Base-by-base conservation (phyloP, 345 rosid species). In the Triadica sebifera region DNA sequence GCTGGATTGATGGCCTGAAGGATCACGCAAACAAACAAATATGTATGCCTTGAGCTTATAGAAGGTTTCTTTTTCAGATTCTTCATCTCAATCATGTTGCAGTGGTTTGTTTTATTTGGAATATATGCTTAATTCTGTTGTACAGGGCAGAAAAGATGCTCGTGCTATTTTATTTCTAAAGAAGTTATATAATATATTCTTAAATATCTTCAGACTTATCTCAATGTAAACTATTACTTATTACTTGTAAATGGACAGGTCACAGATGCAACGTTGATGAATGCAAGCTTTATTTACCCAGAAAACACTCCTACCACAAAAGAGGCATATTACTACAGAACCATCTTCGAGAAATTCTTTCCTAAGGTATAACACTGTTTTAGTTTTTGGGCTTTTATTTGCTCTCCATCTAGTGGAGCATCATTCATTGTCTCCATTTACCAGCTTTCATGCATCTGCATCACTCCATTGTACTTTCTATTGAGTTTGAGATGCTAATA, bases 1-100 rank as follows among this genome's bases (percentile, higher is more conserved):
- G 92, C 46, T 91, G 97, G 97, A 91, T 91, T 82, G 97, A 91
- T 79, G 90, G 97, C 70, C 63, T 91, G 72, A 89, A 86, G 80
- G 97, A 89, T 71, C 97, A 91, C 67, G 91, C 97, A 61, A 82
- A 82, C 82, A 75, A 78, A 69, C 93, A 88, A 56, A 93, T 83
- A 80, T 20, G 57, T 70, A 39, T 49, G 0, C 52, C 16, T 45
- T 17, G 45, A 72, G 34, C 64, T 49, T 46, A 24, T 55, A 8
- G 39, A 4, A 49, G 61, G 24, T 60, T 61, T 60, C 43, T 12
- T 3, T 67, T 49, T 58, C 39, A 16, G n/a, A 37, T 3, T 68
- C 46, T 20, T 29, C 47, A 68, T 52, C 56, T 56, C 25, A 67
- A 16, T 66, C 38, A 10, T 63, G 57, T 52, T 62, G 12, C 38